Percentiles rank a stretch among this genome's conserved stretches.
These are phyloP conservation scores for Didymella segeticola DNA, from an alignment of 2,329 filamentous ascomycete species.

Conservation along the genomic window DNA sequence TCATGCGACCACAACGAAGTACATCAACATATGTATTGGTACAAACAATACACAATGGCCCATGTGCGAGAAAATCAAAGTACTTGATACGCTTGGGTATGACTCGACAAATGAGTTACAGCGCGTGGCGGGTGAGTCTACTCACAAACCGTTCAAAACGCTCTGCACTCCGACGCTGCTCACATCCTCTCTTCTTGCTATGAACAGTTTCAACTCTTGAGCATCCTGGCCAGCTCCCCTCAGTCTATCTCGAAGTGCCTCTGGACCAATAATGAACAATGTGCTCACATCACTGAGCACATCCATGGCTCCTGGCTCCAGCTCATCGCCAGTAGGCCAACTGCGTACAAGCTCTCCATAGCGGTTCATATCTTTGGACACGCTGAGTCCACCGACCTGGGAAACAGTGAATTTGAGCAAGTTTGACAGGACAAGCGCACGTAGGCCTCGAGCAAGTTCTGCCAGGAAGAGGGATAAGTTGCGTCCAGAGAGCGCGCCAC, in stretches of 20 bases:
- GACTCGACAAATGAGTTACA: not conserved
- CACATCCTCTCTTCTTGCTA: constrained; percentile 84
- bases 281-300: constrained; percentile 92
- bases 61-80: not conserved
- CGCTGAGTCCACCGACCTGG: constrained; percentile 90
- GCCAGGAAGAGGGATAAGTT: constrained; percentile 84
- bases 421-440: constrained; percentile 83
- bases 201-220: constrained; percentile 77
- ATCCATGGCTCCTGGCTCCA: constrained; percentile 68
- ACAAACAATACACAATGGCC: not conserved
- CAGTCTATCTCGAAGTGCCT: constrained; percentile 60
- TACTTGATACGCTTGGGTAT: not conserved
- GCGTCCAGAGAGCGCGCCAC: constrained; percentile 76
- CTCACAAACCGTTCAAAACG: constrained; percentile 66
- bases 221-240: constrained; percentile 55
- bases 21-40: not conserved
- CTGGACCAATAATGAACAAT: constrained; percentile 85
- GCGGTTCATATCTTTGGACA: constrained; percentile 93
- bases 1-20: not conserved
- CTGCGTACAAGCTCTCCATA: constrained; percentile 86
- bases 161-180: constrained; percentile 81
- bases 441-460: constrained; percentile 81
- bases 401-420: constrained; percentile 95
- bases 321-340: constrained; percentile 73
- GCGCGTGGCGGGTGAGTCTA: not conserved